Conservation (phyloP, 805 yeast species). For the Myxozyma neotropica region DNA sequence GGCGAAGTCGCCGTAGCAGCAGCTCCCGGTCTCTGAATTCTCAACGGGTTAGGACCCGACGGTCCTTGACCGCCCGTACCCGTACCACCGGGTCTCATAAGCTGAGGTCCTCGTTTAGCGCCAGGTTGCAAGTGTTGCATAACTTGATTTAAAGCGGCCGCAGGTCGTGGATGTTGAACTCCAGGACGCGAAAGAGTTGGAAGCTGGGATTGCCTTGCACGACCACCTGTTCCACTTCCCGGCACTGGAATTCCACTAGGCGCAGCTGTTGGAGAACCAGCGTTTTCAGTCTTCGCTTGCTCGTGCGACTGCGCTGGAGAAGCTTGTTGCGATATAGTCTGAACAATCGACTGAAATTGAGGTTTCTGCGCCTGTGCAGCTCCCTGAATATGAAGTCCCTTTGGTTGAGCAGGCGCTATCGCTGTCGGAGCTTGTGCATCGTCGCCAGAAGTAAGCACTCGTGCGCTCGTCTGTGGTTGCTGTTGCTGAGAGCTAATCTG, state of each 20-base stretch:
- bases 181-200: conserved; percentile 29
- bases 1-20: background rate
- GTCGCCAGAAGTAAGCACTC: background rate
- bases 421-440: conserved; percentile 2
- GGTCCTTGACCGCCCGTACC: background rate
- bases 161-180: conserved; percentile 7
- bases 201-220: conserved; percentile 18
- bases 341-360: conserved; percentile 4
- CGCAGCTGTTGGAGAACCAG: background rate
- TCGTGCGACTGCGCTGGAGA: background rate
- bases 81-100: conserved; percentile 11
- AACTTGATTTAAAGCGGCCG: background rate
- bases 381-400: conserved; percentile 11
- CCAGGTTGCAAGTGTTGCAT: conserved; percentile 21
- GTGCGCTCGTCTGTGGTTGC: background rate
- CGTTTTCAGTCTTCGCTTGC: background rate
- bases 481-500: background rate
- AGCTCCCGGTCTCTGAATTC: conserved; percentile 1
- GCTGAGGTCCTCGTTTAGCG: conserved; percentile 9
- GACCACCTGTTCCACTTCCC: background rate
- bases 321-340: background rate
- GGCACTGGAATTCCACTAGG: background rate
- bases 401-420: background rate
- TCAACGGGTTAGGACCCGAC: too few relatives aligned
- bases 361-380: background rate